Base-by-base conservation (phyloP, 768 basidiomycete genomes). In the Xerocomus spinulosus region DNA sequence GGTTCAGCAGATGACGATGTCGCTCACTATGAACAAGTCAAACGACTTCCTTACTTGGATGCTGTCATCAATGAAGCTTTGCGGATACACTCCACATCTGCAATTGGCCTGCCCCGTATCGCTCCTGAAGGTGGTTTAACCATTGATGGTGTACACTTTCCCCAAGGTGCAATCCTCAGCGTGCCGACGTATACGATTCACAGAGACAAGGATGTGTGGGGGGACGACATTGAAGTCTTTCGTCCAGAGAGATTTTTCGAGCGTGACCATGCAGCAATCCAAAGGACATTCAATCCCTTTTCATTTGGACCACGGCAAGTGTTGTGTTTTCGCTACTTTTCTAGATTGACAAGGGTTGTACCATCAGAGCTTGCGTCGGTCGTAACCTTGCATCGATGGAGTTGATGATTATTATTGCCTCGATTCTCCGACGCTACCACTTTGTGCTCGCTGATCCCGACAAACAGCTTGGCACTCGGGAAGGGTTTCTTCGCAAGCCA, bases 401-500 rank as follows among this genome's bases (percentile, higher is more conserved):
- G 62, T 62, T 94, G 18, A 73, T 82, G 59, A 76, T 92, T 45
- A 92, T 95, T 58, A 68, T 91, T 37, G 78, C 87, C n/a, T 87
- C 87, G 3, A 78, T 93, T 54, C 67, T 90, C 62, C 76, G 85
- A 23, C 76, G 85, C 34, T 94, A 83, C 58, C 76, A 88, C 44
- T 79, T 91, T 55, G 80, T 87, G 4, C 71, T 91, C 17, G 77
- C 82, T 59, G 63, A 75, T 20, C 78, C 81, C 13, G 75, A 78
- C 30, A 68, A 80, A 46, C 69, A 90, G 83, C 69, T 93, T 45
- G 73, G 79, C 30, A 90, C 84, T 1, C 72, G 80, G 14, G 92
- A 95, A 69, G 92, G 92, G 3, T 94, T 95, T 71, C 70, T 94
- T 52, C 74, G 92, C 55, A 94, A 93, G 71, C 91, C 91, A 0